phyloP scores from a whole-genome alignment of 371 early-diverging fungal genomes.

The Mucor circinelloides region DNA sequence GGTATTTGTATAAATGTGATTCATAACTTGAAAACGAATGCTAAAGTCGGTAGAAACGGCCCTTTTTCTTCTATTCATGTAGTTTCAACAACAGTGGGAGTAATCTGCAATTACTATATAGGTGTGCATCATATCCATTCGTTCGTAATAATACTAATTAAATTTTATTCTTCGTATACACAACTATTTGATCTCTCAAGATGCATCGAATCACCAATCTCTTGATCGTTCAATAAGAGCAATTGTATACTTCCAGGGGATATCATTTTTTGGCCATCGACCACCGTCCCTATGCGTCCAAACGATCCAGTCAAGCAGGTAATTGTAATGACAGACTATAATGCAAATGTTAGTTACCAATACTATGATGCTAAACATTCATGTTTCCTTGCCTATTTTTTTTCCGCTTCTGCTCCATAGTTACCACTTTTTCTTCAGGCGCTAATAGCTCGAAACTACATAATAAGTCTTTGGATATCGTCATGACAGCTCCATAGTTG shows the following conservation, averaged over 20 bases:
- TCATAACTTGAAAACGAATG: too few relatives aligned
- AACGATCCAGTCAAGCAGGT: neutral
- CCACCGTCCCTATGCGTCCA: neutral
- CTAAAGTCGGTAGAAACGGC: neutral
- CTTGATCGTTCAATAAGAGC: neutral
- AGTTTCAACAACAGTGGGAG: neutral
- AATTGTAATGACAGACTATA: conserved; percentile 12
- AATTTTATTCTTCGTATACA: neutral
- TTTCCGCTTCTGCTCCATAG: conserved; percentile 7
- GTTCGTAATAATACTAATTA: neutral
- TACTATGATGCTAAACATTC: neutral
- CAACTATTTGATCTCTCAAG: neutral
- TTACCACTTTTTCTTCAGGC: conserved; percentile 15
- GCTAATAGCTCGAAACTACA: conserved; percentile 77
- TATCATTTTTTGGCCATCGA: neutral
- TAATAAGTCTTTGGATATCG: conserved; percentile 84
- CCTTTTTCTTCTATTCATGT: neutral
- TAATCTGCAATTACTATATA: neutral
- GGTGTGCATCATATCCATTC: neutral
- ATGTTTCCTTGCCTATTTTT: conserved; percentile 18
- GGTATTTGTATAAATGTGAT: neutral
- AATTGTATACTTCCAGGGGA: neutral
- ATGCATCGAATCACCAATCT: neutral
- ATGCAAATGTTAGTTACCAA: neutral
- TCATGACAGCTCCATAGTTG: conserved; percentile 93